These are phyloP conservation scores for Garcia nutans DNA, from an alignment of 345 rosid species.

Conservation along the genomic window DNA sequence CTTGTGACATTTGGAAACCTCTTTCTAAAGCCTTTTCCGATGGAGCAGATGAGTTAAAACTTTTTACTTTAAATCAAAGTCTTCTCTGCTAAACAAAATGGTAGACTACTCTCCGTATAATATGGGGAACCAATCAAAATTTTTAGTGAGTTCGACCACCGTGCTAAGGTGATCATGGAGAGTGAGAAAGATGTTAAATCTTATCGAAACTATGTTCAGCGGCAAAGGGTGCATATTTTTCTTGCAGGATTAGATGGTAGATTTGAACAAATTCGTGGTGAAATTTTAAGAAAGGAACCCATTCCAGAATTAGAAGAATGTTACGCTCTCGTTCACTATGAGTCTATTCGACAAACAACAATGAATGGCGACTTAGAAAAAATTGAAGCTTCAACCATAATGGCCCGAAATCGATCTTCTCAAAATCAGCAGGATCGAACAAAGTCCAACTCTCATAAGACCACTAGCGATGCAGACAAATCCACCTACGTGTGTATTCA, in stretches of 20 bases:
- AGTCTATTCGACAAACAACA: not conserved
- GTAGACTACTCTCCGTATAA: too few species aligned
- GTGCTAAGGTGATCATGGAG: too few species aligned
- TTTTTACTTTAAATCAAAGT: too few species aligned
- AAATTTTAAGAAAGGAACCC: not conserved
- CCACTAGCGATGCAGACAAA: not conserved
- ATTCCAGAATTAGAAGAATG: not conserved
- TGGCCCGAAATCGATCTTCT: too few species aligned
- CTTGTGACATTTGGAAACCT: too few species aligned
- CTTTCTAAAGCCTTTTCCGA: too few species aligned
- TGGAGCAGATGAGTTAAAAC: too few species aligned
- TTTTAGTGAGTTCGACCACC: too few species aligned
- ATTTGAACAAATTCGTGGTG: not conserved
- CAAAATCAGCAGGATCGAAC: not conserved
- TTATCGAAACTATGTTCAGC: too few species aligned
- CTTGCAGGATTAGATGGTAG: not conserved
- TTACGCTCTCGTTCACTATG: not conserved
- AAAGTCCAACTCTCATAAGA: not conserved
- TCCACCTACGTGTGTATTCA: not conserved
- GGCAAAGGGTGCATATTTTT: not conserved
- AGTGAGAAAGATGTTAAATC: too few species aligned
- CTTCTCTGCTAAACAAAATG: too few species aligned
- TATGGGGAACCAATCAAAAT: too few species aligned
- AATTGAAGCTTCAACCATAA: not conserved
- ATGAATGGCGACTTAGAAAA: not conserved